These are phyloP conservation scores for Emydomyces testavorans DNA, from an alignment of 2,329 filamentous ascomycete species.

Conservation along the genomic window DNA sequence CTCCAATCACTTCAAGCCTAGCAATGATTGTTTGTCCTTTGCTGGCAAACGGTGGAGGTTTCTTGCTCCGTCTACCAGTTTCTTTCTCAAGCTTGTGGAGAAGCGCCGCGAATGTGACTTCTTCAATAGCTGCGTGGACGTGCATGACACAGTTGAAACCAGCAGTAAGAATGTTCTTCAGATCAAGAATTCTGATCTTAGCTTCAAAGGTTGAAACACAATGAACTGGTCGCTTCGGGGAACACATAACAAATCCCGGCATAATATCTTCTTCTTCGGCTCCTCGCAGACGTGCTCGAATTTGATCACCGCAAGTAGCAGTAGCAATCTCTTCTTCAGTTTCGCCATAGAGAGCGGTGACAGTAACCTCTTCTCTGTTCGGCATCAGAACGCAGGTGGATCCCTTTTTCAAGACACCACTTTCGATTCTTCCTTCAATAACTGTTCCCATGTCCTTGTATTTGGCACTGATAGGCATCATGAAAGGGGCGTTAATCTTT, in stretches of 20 bases:
- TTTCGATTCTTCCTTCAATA: slow-evolving; percentile 94
- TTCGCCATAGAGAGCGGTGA: slow-evolving; percentile 83
- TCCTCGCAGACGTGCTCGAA: slow-evolving; percentile 81
- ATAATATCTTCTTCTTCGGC: slow-evolving; percentile 96
- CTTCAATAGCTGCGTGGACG: slow-evolving; percentile 93
- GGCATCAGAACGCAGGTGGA: slow-evolving; percentile 88
- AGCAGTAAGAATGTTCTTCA: slow-evolving; percentile 85
- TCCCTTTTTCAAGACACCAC: slow-evolving; percentile 85
- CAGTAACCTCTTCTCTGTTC: slow-evolving; percentile 68
- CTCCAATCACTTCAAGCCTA: slow-evolving; percentile 73
- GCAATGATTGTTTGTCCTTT: slow-evolving; percentile 78
- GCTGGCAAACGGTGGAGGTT: slow-evolving; percentile 78
- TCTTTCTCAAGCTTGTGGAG: slow-evolving; percentile 94
- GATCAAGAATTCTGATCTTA: slow-evolving; percentile 86
- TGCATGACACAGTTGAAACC: slow-evolving; percentile 98
- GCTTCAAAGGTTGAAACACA: slow-evolving; percentile 84
- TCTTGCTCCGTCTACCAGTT: slow-evolving; percentile 85
- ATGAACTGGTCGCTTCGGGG: slow-evolving; percentile 84
- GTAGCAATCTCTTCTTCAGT: slow-evolving; percentile 80
- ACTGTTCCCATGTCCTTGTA: slow-evolving; percentile 97
- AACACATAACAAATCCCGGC: slow-evolving; percentile 92
- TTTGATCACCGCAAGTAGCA: slow-evolving; percentile 86
- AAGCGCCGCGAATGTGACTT: slow-evolving; percentile 79
- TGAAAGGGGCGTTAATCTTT: slow-evolving; percentile 94
- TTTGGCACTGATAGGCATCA: slow-evolving; percentile 96